Evolutionary conservation across 2,329 filamentous ascomycete genomes (phyloP).

Genomic region (Xylogone sp.): DNA sequence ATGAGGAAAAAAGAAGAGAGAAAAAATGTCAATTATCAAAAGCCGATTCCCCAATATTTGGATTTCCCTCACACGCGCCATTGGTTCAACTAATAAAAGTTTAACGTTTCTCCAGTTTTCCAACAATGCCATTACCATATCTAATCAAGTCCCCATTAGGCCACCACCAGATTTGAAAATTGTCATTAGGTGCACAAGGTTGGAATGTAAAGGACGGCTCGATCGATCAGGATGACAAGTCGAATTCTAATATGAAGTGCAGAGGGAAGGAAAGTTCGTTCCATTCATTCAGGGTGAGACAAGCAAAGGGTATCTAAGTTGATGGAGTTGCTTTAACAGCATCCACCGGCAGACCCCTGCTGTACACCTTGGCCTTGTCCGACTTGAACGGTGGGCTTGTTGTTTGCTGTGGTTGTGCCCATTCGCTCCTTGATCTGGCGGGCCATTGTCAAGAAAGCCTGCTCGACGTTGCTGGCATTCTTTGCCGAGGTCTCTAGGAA

Average conservation of each 20-base stretch:
- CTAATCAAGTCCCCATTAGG: neutral
- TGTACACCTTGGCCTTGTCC: conserved; percentile 92
- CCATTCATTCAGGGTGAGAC: conserved; percentile 16
- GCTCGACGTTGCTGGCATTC: conserved; percentile 99
- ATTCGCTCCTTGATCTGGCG: conserved; percentile 99
- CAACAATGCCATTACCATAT: neutral
- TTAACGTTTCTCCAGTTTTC: neutral
- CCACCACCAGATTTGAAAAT: neutral
- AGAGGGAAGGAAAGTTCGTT: conserved; percentile 20
- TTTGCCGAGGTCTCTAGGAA: conserved; percentile 99
- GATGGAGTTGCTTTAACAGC: conserved; percentile 64
- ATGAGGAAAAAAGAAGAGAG: neutral
- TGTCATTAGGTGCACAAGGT: conserved; percentile 7
- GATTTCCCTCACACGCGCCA: neutral
- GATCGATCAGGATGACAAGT: conserved; percentile 25
- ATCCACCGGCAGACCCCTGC: conserved; percentile 77
- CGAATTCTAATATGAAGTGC: conserved; percentile 23
- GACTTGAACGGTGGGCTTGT: conserved; percentile 97
- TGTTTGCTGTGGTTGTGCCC: conserved; percentile 91
- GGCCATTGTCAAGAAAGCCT: conserved; percentile 99
- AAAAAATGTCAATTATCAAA: neutral
- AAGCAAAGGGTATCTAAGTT: conserved; percentile 5
- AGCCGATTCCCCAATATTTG: neutral
- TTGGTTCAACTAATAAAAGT: neutral
- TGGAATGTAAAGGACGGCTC: conserved; percentile 20